Percentiles rank a stretch among this genome's conserved stretches.
phyloP scores from a whole-genome alignment of 208 protist species.

The Wallacemonas rigidus region DNA sequence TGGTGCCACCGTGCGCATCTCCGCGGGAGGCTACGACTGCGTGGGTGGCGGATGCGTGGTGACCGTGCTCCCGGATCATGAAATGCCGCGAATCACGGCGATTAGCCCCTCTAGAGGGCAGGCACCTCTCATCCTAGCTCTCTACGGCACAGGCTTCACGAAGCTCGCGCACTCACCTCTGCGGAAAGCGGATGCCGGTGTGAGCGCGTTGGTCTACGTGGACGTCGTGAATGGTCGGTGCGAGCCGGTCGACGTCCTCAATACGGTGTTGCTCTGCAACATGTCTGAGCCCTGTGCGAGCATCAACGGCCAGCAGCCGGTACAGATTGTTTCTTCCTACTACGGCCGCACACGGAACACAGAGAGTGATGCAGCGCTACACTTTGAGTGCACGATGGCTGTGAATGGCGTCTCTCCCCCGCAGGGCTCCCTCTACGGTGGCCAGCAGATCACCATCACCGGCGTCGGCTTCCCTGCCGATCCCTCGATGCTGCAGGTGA shows the following conservation, averaged over 20 bases:
- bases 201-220: conserved; percentile 19
- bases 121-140: conserved; percentile 35
- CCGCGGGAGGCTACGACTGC: not conserved
- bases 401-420: conserved; percentile 20
- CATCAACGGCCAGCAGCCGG: conserved; percentile 17
- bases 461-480: conserved; percentile 34
- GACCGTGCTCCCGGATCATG: conserved; percentile 6
- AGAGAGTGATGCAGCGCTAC: not conserved
- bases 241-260: conserved; percentile 31
- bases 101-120: conserved; percentile 35
- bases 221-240: conserved; percentile 33
- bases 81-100: conserved; percentile 37
- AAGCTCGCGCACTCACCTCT: conserved; percentile 30
- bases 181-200: not conserved
- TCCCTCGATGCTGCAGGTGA: conserved; percentile 19
- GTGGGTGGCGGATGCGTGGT: conserved; percentile 9
- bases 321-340: conserved; percentile 32
- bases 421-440: conserved; percentile 30
- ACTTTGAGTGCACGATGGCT: conserved; percentile 39
- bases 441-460: conserved; percentile 28
- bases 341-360: conserved; percentile 22
- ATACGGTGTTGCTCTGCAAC: conserved; percentile 39
- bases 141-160: conserved; percentile 48
- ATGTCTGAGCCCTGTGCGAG: conserved; percentile 31
- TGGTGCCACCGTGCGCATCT: not conserved